Conservation (phyloP, 1,139 yeast species). For the Taphrina deformans region DNA sequence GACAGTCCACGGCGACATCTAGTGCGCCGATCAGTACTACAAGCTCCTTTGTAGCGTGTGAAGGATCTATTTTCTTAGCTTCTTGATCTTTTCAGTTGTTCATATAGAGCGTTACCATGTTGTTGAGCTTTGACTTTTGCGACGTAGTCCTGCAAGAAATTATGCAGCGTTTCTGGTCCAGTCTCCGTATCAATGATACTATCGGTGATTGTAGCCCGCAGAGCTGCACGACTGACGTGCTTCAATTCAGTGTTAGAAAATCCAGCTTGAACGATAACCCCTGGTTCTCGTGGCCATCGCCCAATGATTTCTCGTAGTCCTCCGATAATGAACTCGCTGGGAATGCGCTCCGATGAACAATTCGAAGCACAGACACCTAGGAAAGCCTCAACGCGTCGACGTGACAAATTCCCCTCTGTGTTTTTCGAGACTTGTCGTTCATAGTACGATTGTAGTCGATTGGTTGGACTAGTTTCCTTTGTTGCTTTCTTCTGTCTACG, state of each 20-base stretch:
- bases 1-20: background rate
- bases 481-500: background rate
- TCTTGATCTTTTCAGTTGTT: background rate
- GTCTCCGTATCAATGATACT: background rate
- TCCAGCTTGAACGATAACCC: background rate
- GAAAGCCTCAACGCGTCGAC: slow-evolving; percentile 3
- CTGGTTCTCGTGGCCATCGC: slow-evolving; percentile 17
- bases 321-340: background rate
- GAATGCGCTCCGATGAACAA: background rate
- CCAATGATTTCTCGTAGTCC: slow-evolving; percentile 8
- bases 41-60: background rate
- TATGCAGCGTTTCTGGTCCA: background rate
- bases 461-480: background rate
- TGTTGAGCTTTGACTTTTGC: background rate
- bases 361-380: slow-evolving; percentile 6
- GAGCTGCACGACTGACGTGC: background rate
- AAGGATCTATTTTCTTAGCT: background rate
- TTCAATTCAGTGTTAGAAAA: background rate
- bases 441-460: background rate
- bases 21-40: slow-evolving; percentile 11
- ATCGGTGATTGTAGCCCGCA: background rate
- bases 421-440: slow-evolving; percentile 4
- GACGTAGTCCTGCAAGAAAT: background rate
- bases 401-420: background rate
- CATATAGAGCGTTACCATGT: background rate